Percentiles rank a stretch among this genome's conserved stretches.
Evolutionary conservation across 495 filamentous ascomycete genomes (phyloP).

Genomic region (Talaromyces liani): DNA sequence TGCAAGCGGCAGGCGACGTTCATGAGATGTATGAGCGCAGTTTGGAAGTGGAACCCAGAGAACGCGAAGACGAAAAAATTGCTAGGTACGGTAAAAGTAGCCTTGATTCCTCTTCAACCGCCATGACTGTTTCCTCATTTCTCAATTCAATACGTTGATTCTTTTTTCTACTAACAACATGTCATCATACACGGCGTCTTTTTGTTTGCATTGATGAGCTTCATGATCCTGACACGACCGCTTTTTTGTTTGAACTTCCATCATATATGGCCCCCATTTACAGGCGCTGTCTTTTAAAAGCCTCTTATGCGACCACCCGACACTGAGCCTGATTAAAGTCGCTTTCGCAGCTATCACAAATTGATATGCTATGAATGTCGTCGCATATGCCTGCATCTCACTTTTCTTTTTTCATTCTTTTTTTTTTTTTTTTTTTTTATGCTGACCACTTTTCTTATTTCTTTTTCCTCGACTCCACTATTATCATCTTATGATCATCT

Average conservation of each 20-base stretch:
- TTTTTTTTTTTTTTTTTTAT: slow-evolving; percentile 7
- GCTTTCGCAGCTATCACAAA: neutral
- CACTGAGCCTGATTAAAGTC: neutral
- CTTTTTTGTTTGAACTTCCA: neutral
- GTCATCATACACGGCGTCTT: neutral
- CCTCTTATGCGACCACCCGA: neutral
- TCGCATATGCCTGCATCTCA: neutral
- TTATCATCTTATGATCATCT: slow-evolving; percentile 11
- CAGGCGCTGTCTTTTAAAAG: neutral
- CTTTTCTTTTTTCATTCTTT: slow-evolving; percentile 13
- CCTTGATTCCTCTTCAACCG: slow-evolving; percentile 25
- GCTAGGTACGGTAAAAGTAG: slow-evolving; percentile 54
- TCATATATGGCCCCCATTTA: neutral
- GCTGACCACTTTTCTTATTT: slow-evolving; percentile 16
- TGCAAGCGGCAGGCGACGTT: slow-evolving; percentile 88
- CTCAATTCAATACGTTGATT: slow-evolving; percentile 30
- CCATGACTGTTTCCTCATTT: slow-evolving; percentile 28
- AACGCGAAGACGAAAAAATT: slow-evolving; percentile 93
- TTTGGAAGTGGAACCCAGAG: slow-evolving; percentile 83
- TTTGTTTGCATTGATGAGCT: neutral
- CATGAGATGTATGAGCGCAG: slow-evolving; percentile 99
- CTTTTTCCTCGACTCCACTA: slow-evolving; percentile 18
- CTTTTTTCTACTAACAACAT: slow-evolving; percentile 9
- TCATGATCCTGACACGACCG: neutral
- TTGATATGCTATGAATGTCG: neutral